phyloP scores from a whole-genome alignment of 140 eudicot species.

The Anethum foeniculum region DNA sequence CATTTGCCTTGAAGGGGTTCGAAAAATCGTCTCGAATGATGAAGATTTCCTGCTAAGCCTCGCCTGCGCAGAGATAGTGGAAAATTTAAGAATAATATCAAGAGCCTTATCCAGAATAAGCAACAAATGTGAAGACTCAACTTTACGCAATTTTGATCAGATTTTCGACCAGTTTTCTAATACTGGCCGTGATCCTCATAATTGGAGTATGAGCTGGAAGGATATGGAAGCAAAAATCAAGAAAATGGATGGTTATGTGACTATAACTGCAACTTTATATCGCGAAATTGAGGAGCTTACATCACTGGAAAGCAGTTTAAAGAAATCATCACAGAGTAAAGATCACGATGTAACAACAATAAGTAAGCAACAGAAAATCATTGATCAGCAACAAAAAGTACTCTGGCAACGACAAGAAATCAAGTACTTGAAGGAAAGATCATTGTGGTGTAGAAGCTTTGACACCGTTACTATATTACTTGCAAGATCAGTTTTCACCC shows the following conservation, averaged over 20 bases:
- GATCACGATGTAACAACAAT: constrained; percentile 12
- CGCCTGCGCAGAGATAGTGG: constrained; percentile 70
- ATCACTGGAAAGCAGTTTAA: constrained; percentile 36
- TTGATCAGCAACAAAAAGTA: constrained; percentile 58
- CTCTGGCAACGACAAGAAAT: constrained; percentile 66
- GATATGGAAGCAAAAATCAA: constrained; percentile 60
- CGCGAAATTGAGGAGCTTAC: constrained; percentile 61
- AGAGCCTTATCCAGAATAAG: constrained; percentile 44
- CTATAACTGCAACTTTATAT: constrained; percentile 40
- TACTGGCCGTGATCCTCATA: constrained; percentile 51
- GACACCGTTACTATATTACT: constrained; percentile 43
- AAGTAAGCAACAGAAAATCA: constrained; percentile 42
- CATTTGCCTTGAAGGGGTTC: constrained; percentile 58
- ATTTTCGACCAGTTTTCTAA: constrained; percentile 53
- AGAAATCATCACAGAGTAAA: constrained; percentile 20
- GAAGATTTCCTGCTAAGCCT: constrained; percentile 52
- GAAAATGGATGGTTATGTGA: constrained; percentile 53
- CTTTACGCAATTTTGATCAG: constrained; percentile 33
- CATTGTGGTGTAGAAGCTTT: constrained; percentile 65
- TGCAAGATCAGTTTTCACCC: constrained; percentile 54
- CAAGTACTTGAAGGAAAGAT: constrained; percentile 55
- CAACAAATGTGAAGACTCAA: constrained; percentile 38
- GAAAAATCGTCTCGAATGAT: constrained; percentile 70
- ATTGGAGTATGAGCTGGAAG: constrained; percentile 44
- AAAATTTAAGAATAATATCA: constrained; percentile 39